Percentiles rank a stretch among this genome's conserved stretches.
Evolutionary conservation across 495 filamentous ascomycete genomes (phyloP).

Genomic region (Penicillium longicatenatum): DNA sequence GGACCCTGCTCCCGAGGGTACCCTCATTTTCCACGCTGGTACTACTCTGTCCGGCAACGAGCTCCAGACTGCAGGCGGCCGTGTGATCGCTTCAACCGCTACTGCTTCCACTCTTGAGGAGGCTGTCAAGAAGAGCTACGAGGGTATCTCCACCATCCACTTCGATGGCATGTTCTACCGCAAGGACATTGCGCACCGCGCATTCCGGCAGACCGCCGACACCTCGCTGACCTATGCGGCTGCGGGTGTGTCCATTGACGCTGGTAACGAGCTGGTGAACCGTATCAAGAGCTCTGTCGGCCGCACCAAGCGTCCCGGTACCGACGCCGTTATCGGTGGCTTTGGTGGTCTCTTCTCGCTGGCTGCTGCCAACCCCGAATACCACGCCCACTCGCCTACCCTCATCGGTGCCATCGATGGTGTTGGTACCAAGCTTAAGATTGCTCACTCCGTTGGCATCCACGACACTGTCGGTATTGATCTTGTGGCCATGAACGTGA

Average conservation of each 20-base stretch:
- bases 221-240: conserved; percentile 85
- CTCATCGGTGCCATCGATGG: conserved; percentile 92
- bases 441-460: conserved; percentile 83
- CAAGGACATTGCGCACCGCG: conserved; percentile 85
- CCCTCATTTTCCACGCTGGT: conserved; percentile 90
- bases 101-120: conserved; percentile 72
- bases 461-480: conserved; percentile 95
- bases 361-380: conserved; percentile 65
- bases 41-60: conserved; percentile 64
- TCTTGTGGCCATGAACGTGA: conserved; percentile 98
- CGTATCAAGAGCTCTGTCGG: conserved; percentile 82
- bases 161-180: conserved; percentile 93
- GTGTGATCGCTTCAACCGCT: conserved; percentile 88
- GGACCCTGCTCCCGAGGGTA: conserved; percentile 49
- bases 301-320: conserved; percentile 78
- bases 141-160: conserved; percentile 71
- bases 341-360: conserved; percentile 92
- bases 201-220: conserved; percentile 42
- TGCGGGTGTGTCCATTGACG: conserved; percentile 89
- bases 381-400: conserved; percentile 67
- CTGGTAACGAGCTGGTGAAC: conserved; percentile 86
- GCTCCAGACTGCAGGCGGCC: conserved; percentile 78
- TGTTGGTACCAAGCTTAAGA: conserved; percentile 94
- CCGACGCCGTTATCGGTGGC: conserved; percentile 88
- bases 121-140: conserved; percentile 83